These are phyloP conservation scores for Zopfia rhizophila DNA, from an alignment of 2,329 filamentous ascomycete genomes.

Conservation along the genomic window DNA sequence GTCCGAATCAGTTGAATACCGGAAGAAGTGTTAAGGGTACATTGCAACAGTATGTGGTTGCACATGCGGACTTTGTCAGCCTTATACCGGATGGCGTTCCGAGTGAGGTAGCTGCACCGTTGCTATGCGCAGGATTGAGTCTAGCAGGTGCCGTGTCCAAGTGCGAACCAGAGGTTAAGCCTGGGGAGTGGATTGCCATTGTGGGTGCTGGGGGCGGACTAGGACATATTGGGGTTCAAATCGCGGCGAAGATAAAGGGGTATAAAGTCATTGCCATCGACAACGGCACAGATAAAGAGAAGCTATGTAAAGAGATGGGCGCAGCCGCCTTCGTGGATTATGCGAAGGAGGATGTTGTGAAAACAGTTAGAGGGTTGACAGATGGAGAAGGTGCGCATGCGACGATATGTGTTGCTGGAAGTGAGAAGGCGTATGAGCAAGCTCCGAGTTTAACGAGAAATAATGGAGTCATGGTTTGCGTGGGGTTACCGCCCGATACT, in stretches of 20 bases:
- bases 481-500: conserved; percentile 56
- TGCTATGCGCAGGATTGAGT: conserved; percentile 55
- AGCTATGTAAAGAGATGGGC: conserved; percentile 75
- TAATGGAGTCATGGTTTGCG: conserved; percentile 60
- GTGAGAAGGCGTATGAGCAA: conserved; percentile 56
- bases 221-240: conserved; percentile 82
- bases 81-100: conserved; percentile 48
- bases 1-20: conserved; percentile 54
- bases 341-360: conserved; percentile 59
- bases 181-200: conserved; percentile 81
- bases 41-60: conserved; percentile 49
- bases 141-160: conserved; percentile 88
- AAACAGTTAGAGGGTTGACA: conserved; percentile 53
- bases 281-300: conserved; percentile 80
- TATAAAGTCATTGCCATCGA: conserved; percentile 85
- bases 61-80: conserved; percentile 43
- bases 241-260: conserved; percentile 85
- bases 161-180: conserved; percentile 76
- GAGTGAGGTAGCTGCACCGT: conserved; percentile 48
- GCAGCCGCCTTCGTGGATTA: conserved; percentile 83
- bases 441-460: conserved; percentile 57
- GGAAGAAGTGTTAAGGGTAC: conserved; percentile 51
- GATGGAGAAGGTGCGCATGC: conserved; percentile 58
- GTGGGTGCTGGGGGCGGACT: conserved; percentile 87
- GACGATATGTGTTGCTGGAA: conserved; percentile 59